Base-by-base conservation (phyloP, 495 filamentous ascomycete genomes). In the Trichoderma virens region DNA sequence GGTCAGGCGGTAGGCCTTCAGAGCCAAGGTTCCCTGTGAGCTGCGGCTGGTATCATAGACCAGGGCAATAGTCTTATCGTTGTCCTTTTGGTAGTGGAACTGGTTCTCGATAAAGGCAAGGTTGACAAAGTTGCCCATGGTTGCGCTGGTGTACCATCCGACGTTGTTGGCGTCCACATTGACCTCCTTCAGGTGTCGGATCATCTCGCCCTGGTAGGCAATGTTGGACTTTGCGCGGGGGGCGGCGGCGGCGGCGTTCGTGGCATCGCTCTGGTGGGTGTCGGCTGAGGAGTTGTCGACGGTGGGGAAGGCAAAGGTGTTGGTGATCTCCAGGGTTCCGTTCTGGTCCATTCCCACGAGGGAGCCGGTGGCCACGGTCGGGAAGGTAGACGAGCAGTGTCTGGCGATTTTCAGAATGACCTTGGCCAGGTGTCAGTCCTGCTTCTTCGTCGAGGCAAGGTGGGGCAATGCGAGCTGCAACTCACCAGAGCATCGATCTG, bases 111-210 rank as follows among this genome's bases (percentile, higher is more conserved):
- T 90, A 72, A 96, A 92, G 80, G 90, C 91, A 69, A 88, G 75
- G 80, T 90, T 96, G 79, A 98, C 84, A 65, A 98, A 98, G 82
- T 97, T 97, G 72, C 94, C 95, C 86, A 98, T 94, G 78, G 92
- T 97, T 65, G 93, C 92, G 77, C 92, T 97, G 63, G 91, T 96
- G 78, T 98, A 98, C 93, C 93, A 98, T 65, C 94, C 94, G 63
- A 95, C 92, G 69, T 91, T 96, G 80, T 98, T 96, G 66, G 94
- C 94, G 75, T 98, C 94, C 63, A 98, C 90, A 73, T 98, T 98
- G 69, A 98, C 95, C 76, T 97, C 95, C 72, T 92, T 86, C 41
- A 98, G 81, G 75, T 92, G 93, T 68, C 90, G 89, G 74, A 98
- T 92, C 94, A 98, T 98, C 78, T 98, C 95, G 65, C 87, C 89